Percentiles rank a stretch among this genome's conserved stretches.
These are phyloP conservation scores for Cenchrus fungigraminus DNA, from an alignment of 176 grass and related monocot species.

Conservation along the genomic window DNA sequence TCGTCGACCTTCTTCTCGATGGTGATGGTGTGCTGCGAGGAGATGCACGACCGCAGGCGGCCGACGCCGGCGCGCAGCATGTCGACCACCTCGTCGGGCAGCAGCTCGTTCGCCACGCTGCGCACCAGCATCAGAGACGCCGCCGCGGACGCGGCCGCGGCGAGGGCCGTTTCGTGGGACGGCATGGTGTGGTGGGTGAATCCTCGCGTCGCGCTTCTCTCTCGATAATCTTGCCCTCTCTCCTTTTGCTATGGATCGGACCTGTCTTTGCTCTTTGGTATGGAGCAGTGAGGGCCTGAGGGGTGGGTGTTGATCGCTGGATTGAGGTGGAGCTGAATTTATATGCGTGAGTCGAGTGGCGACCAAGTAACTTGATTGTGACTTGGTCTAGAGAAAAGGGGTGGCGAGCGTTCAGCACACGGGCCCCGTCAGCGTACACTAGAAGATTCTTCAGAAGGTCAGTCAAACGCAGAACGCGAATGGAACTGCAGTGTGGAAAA, in stretches of 20 bases:
- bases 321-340: slow-evolving; percentile 11
- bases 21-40: slow-evolving; percentile 55
- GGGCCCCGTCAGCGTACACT: too few species aligned
- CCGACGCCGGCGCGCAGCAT: slow-evolving; percentile 24
- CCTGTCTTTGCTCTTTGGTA: not conserved
- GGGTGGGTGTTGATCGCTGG: not conserved
- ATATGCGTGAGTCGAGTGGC: not conserved
- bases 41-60: slow-evolving; percentile 43
- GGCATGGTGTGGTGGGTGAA: too few species aligned
- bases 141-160: slow-evolving; percentile 47
- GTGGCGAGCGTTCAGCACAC: too few species aligned
- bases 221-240: too few species aligned
- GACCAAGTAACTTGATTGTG: not conserved
- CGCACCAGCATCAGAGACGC: slow-evolving; percentile 53
- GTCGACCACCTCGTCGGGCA: slow-evolving; percentile 48
- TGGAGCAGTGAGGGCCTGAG: not conserved
- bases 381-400: not conserved
- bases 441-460: too few species aligned
- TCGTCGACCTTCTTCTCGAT: slow-evolving; percentile 63
- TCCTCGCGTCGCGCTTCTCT: too few species aligned
- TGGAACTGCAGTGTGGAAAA: too few species aligned
- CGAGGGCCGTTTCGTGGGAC: slow-evolving; percentile 47
- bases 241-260: too few species aligned
- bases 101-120: slow-evolving; percentile 42
- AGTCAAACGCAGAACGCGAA: too few species aligned